Conservation (phyloP, 495 filamentous ascomycete species). For the Cenococcum geophilum region DNA sequence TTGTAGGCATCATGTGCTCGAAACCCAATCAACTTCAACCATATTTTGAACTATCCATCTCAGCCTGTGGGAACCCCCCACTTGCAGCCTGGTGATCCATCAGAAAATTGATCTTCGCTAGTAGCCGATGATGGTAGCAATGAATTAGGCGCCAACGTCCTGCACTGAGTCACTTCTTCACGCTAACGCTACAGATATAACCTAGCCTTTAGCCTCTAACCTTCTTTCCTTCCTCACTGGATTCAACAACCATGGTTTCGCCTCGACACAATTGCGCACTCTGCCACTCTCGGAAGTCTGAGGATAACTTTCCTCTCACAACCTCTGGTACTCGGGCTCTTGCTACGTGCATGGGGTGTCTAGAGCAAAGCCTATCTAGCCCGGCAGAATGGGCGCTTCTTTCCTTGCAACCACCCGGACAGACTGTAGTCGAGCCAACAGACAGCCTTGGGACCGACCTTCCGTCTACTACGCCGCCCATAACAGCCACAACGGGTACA, state of each 20-base stretch:
- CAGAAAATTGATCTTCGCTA: neutral
- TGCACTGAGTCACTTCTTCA: conserved; percentile 1
- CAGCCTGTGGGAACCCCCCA: too few species aligned
- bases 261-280: conserved; percentile 1
- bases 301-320: neutral
- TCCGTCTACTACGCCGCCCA: neutral
- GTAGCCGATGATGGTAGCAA: neutral
- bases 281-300: neutral
- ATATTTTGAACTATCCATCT: too few species aligned
- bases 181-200: neutral
- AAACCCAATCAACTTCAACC: too few species aligned
- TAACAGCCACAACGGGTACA: neutral
- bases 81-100: too few species aligned
- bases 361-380: neutral
- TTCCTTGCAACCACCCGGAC: neutral
- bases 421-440: neutral
- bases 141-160: conserved; percentile 1
- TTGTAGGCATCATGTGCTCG: too few species aligned
- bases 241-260: neutral
- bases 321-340: neutral
- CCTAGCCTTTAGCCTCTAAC: neutral
- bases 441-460: neutral
- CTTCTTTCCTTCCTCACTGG: neutral
- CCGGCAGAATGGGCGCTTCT: neutral
- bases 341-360: conserved; percentile 1